Conservation (phyloP, 75 land plant species). For the Pinus albicaulis region DNA sequence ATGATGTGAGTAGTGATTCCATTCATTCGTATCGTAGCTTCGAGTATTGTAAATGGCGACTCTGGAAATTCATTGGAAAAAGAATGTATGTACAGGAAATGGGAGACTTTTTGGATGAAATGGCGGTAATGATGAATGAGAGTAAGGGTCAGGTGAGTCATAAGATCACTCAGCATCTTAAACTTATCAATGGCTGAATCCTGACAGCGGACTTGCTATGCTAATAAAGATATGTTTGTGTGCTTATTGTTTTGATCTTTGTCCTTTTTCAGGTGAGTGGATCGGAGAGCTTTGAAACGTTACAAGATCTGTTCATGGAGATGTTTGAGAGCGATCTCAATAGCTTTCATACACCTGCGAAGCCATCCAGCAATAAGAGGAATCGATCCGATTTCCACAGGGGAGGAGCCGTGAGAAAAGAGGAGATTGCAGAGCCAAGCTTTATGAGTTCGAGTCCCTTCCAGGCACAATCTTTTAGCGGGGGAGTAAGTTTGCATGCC, state of each 20-base stretch:
- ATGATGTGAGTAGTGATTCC: conserved; percentile 14
- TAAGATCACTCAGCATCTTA: background rate
- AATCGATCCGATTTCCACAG: too few species aligned
- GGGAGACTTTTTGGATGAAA: conserved; percentile 60
- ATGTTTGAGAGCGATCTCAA: conserved; percentile 29
- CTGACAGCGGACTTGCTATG: too few species aligned
- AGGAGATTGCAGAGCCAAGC: too few species aligned
- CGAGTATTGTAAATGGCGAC: background rate
- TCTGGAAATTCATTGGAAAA: background rate
- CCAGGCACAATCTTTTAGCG: too few species aligned
- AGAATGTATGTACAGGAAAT: conserved; percentile 40
- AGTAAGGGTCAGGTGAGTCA: conserved; percentile 28
- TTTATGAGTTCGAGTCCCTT: too few species aligned
- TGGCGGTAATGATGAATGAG: conserved; percentile 63
- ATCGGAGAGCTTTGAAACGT: conserved; percentile 43
- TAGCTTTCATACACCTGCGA: background rate
- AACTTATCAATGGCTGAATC: background rate
- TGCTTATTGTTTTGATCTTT: background rate
- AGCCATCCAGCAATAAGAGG: too few species aligned
- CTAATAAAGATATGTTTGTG: background rate
- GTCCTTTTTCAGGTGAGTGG: conserved; percentile 32
- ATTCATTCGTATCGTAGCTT: background rate
- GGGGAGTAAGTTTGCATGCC: too few species aligned
- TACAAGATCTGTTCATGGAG: conserved; percentile 55
- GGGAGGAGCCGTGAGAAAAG: too few species aligned